Evolutionary conservation across 1,139 yeast genomes (phyloP).

Genomic region (Wickerhamomyces sp.): DNA sequence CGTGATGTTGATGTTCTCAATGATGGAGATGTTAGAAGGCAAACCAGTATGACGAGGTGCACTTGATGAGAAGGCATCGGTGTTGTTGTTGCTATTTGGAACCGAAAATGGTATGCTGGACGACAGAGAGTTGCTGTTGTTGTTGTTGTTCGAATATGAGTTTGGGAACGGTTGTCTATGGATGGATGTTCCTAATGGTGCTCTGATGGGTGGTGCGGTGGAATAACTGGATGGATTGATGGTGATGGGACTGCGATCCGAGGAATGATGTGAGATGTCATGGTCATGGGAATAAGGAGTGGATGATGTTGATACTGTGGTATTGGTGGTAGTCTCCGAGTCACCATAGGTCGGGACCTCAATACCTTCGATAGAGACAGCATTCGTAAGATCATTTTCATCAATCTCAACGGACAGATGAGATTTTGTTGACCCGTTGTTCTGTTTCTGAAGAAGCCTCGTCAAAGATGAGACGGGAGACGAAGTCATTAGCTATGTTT

Average conservation of each 20-base stretch:
- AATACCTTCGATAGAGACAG: slow-evolving; percentile 25
- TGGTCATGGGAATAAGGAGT: slow-evolving; percentile 5
- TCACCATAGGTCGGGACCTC: slow-evolving; percentile 19
- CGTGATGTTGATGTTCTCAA: slow-evolving; percentile 54
- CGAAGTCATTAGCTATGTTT: slow-evolving; percentile 6
- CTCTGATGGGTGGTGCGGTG: slow-evolving; percentile 24
- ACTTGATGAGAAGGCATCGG: slow-evolving; percentile 25
- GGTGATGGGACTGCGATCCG: slow-evolving; percentile 21
- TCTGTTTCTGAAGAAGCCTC: slow-evolving; percentile 21
- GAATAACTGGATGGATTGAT: slow-evolving; percentile 17
- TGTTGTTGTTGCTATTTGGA: slow-evolving; percentile 35
- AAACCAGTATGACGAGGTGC: slow-evolving; percentile 45
- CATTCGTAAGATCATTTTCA: slow-evolving; percentile 16
- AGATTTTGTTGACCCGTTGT: slow-evolving; percentile 3
- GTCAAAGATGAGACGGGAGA: slow-evolving; percentile 23
- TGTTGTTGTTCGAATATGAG: slow-evolving; percentile 14
- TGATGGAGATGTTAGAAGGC: slow-evolving; percentile 45
- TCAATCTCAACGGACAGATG: slow-evolving; percentile 2
- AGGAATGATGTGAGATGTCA: slow-evolving; percentile 4
- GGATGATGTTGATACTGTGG: too few species aligned
- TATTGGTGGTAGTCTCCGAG: too few species aligned
- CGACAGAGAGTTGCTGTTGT: slow-evolving; percentile 33
- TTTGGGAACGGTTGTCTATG: slow-evolving; percentile 20
- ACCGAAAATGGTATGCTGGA: slow-evolving; percentile 68
- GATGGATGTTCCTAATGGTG: slow-evolving; percentile 22